Evolutionary conservation across 176 grass and related monocot genomes (phyloP), one percentile per base, ranked within the genome.

Genomic region (Aegilops sharonensis): DNA sequence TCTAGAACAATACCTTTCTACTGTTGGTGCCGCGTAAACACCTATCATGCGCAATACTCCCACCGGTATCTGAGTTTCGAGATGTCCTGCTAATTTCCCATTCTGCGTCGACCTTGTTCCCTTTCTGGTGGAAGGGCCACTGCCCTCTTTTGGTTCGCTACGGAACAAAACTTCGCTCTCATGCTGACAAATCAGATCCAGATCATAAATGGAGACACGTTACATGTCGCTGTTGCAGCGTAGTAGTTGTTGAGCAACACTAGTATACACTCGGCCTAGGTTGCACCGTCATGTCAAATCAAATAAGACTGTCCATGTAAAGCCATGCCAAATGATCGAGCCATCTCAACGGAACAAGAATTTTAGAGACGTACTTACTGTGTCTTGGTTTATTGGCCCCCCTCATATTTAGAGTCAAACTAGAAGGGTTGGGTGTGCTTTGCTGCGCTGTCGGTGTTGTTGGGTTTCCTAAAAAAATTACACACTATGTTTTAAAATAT

Each of bases 151-250:
- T 48, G 37, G 50, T 37, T 14, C 1, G 64, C 52, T 64, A 64
- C 37, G 40, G 35, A 84, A 79, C 12, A 69, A 60, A 67, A 57
- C 65, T 17, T 34, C 20, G 37, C n/a, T 68, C 14, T 66, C 45
- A 75, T 67, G 54, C 54, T 78, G 32, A 45, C 13, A 84, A 50
- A 39, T 56, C 40, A 79, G 56, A 52, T 64, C 82, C 23, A 79
- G 40, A 54, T 78, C 77, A 75, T 74, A 79, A 78, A 87, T 75
- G 47, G 27, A 36, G 21, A 20, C 43, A 84, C 10, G 48, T 52
- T 50, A 52, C 48, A 52, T 67, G 67, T 91, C 89, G 79, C 39
- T 74, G 54, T 79, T 78, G 54, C 71, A 13, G 31, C 64, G 48
- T 52, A 52, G 72, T 79, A 21, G 13, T 77, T 79, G 74, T 74